Base-by-base conservation (phyloP, 78 protist genomes). In the Dictyostelium capitatum region DNA sequence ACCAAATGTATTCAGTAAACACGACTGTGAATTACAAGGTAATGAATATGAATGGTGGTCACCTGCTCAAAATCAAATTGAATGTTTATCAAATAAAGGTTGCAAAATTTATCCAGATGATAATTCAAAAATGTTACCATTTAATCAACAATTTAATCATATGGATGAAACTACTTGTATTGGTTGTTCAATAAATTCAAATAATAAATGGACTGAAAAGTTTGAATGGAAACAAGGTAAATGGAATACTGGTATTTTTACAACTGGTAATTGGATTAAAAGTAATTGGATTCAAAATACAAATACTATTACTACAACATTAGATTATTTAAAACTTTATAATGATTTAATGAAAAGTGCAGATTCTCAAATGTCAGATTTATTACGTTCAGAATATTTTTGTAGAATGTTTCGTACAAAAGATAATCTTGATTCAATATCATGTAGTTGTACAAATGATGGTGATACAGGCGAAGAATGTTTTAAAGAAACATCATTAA, bases 31-130 rank as follows among this genome's bases (percentile, higher is more conserved):
- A 32, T 30, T 30, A 17, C 50, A 23, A 14, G 43, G 37, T 50
- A n/a, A n/a, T n/a, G n/a, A n/a, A n/a, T 78, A 41, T 53, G 6
- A 20, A 23, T 80, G 87, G 87, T 80, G 87, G 87, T 19, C 53
- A 53, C 75, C 87, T 28, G 50, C 87, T 15, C 20, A 10, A 19
- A 46, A 3, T 62, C 3, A 41, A 41, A 6, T 8, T 9, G 25
- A 43, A 51, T 80, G 87, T 62, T 12, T 23, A 12, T 17, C 25
- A 25, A 6, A 19, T 23, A 30, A 8, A 17, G 87, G 87, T 53
- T 80, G 87, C n/a, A 78, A 53, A 23, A 23, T 78, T 4, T 32
- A 20, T 30, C 48, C 46, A 57, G 12, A 11, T 54, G 37, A 41
- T 17, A 64, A 43, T 32, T 30, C 30, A 25, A 30, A 41, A 56